Evolutionary conservation across 2,329 filamentous ascomycete species (phyloP).

Genomic region (Chaetomiaceae sp.): DNA sequence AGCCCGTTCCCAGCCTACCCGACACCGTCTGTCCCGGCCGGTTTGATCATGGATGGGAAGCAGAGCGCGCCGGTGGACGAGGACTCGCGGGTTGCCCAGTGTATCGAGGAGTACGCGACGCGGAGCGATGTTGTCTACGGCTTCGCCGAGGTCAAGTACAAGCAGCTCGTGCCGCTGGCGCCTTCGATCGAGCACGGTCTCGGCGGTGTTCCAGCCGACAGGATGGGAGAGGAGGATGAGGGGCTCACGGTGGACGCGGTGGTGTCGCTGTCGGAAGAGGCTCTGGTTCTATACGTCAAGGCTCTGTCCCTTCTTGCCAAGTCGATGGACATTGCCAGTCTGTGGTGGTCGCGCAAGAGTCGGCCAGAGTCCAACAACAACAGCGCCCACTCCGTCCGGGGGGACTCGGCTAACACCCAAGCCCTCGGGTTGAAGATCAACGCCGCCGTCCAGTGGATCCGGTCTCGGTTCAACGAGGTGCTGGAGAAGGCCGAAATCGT

Average conservation of each 20-base stretch:
- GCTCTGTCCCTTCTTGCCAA: slow-evolving; percentile 83
- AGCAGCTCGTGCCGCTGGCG: slow-evolving; percentile 85
- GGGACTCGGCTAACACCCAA: slow-evolving; percentile 41
- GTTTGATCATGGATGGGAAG: slow-evolving; percentile 64
- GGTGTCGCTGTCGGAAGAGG: slow-evolving; percentile 86
- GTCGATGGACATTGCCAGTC: slow-evolving; percentile 89
- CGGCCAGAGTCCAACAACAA: slow-evolving; percentile 52
- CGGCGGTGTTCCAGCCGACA: slow-evolving; percentile 55
- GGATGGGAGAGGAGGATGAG: slow-evolving; percentile 60
- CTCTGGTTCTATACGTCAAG: slow-evolving; percentile 93
- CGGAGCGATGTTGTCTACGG: slow-evolving; percentile 94
- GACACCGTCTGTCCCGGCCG: slow-evolving; percentile 54
- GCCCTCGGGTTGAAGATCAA: slow-evolving; percentile 70
- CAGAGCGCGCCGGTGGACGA: slow-evolving; percentile 63
- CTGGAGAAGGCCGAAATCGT: slow-evolving; percentile 94
- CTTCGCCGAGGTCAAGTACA: slow-evolving; percentile 97
- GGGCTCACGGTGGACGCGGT: slow-evolving; percentile 81
- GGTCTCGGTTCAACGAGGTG: slow-evolving; percentile 91
- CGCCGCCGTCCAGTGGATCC: slow-evolving; percentile 91
- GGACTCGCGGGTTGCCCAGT: slow-evolving; percentile 70
- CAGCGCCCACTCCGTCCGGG: slow-evolving; percentile 36
- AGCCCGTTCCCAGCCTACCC: slow-evolving; percentile 83
- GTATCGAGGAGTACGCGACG: slow-evolving; percentile 87
- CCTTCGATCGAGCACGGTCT: slow-evolving; percentile 71
- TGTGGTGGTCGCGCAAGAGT: slow-evolving; percentile 83